phyloP scores from a whole-genome alignment of 352 stramenopile species.

The Globisporangium cylindrosporum region DNA sequence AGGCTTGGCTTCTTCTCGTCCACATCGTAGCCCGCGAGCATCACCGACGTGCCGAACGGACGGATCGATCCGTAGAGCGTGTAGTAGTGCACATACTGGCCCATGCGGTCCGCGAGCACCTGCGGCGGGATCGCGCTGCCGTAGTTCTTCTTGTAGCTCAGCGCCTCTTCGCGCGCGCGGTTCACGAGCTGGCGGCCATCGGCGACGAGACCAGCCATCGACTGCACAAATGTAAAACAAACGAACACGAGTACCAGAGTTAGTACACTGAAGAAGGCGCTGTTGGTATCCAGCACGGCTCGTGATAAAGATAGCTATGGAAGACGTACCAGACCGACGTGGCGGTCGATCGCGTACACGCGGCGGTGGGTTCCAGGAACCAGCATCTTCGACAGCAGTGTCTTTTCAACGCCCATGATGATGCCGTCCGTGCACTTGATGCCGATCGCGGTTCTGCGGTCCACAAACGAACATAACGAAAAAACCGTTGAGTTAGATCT shows the following conservation, averaged over 20 bases:
- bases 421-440: conserved; percentile 97
- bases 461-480: background rate
- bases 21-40: conserved; percentile 95
- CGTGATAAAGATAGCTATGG: background rate
- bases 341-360: conserved; percentile 88
- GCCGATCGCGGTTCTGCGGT: conserved; percentile 92
- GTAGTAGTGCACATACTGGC: conserved; percentile 98
- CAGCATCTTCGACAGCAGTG: conserved; percentile 91
- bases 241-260: background rate
- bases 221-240: conserved; percentile 23
- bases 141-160: conserved; percentile 97
- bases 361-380: conserved; percentile 86
- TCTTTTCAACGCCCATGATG: conserved; percentile 97
- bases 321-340: conserved; percentile 81
- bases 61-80: conserved; percentile 97
- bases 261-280: background rate
- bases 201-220: conserved; percentile 94
- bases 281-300: background rate
- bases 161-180: conserved; percentile 92
- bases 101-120: conserved; percentile 93
- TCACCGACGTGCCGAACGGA: conserved; percentile 95
- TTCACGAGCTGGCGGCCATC: conserved; percentile 97
- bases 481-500: background rate
- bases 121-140: conserved; percentile 91
- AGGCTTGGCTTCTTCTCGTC: conserved; percentile 89